phyloP scores from a whole-genome alignment of 2,329 filamentous ascomycete genomes.

The Raffaelea deltoideospora region DNA sequence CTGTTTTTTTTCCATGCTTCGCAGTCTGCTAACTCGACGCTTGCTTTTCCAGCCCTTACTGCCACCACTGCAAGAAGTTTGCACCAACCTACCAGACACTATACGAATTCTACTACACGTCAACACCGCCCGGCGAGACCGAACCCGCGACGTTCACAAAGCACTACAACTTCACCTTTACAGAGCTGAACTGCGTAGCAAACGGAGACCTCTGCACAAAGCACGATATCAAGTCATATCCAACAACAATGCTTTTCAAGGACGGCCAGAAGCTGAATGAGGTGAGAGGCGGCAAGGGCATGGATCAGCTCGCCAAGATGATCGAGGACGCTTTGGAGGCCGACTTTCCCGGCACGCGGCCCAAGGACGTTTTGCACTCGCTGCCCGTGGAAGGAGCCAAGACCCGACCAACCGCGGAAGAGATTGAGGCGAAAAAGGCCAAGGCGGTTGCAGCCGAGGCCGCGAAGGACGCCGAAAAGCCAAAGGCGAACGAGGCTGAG shows the following conservation, averaged over 20 bases:
- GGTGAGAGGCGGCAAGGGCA: constrained; percentile 50
- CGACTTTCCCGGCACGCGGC: constrained; percentile 67
- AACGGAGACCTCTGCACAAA: constrained; percentile 63
- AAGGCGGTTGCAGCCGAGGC: constrained; percentile 1
- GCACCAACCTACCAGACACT: constrained; percentile 80
- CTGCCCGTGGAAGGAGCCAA: constrained; percentile 59
- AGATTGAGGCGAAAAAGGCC: constrained; percentile 5
- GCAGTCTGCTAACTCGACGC: no score
- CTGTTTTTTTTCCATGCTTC: no score
- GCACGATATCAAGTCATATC: constrained; percentile 54
- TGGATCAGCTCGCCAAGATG: constrained; percentile 32
- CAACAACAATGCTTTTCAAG: constrained; percentile 66
- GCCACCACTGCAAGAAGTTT: constrained; percentile 61
- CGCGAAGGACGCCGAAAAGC: constrained; percentile 3
- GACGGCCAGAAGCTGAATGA: constrained; percentile 50
- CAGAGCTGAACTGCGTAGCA: constrained; percentile 69
- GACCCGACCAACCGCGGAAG: constrained; percentile 9
- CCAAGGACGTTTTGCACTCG: constrained; percentile 44
- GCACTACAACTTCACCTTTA: constrained; percentile 85
- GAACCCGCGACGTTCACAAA: constrained; percentile 49
- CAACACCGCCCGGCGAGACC: constrained; percentile 48
- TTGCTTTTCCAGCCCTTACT: constrained; percentile 31
- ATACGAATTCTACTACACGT: constrained; percentile 91
- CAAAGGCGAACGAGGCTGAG: background rate
- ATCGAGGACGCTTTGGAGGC: constrained; percentile 66